A percentile compares a stretch with the other conserved stretches of the same genome.
Conservation (phyloP, 2,329 filamentous ascomycete genomes). For the Fusarium sp. region DNA sequence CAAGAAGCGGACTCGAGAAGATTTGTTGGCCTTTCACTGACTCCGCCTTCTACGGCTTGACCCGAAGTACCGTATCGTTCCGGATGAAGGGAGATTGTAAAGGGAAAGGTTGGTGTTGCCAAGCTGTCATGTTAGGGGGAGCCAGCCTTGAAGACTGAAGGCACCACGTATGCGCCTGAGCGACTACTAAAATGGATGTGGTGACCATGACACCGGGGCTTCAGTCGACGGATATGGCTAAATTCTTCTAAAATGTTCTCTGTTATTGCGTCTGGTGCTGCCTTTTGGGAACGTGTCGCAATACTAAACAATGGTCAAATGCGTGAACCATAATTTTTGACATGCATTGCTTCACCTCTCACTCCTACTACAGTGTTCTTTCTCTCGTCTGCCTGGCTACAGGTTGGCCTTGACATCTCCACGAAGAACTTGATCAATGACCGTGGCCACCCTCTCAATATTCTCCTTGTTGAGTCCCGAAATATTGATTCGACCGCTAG, state of each 20-base stretch:
- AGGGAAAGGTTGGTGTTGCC: no score
- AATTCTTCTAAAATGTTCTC: neutral
- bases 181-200: no score
- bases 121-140: neutral
- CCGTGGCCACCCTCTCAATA: neutral
- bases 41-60: neutral
- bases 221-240: no score
- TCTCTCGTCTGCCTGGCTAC: neutral
- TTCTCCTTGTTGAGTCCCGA: constrained; percentile 1
- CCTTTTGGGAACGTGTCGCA: neutral
- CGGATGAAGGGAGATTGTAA: no score
- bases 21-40: neutral
- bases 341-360: neutral
- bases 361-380: neutral
- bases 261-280: neutral
- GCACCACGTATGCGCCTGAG: no score
- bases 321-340: neutral
- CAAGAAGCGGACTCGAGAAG: neutral
- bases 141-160: neutral
- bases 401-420: neutral
- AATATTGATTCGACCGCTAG: constrained; percentile 14
- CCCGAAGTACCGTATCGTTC: no score
- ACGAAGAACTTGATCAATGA: neutral
- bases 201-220: no score
- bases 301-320: neutral